Percentiles rank a stretch among this genome's conserved stretches.
Conservation (phyloP, 1,284 basidiomycete genomes). For the Leucoagaricus sp. region DNA sequence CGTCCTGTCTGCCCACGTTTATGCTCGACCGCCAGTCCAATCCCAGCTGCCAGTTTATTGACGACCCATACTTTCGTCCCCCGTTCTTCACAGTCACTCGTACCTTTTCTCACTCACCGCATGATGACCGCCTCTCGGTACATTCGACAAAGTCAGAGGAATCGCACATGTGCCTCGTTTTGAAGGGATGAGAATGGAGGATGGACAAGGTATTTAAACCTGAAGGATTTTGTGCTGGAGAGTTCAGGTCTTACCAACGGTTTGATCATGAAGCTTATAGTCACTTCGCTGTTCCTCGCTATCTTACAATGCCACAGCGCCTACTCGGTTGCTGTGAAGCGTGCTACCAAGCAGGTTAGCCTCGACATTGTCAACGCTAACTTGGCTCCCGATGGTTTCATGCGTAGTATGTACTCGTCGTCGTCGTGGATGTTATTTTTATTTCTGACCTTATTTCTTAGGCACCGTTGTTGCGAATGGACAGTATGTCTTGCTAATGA, state of each 20-base stretch:
- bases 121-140: neutral
- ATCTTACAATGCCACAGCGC: constrained; percentile 20
- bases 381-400: constrained; percentile 30
- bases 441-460: neutral
- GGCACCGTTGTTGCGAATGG: constrained; percentile 3
- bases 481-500: neutral
- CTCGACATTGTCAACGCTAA: constrained; percentile 28
- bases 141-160: neutral
- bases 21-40: constrained; percentile 16
- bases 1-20: neutral
- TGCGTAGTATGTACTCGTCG: constrained; percentile 10
- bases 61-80: constrained; percentile 4
- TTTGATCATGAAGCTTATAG: constrained; percentile 22
- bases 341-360: constrained; percentile 14
- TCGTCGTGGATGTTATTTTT: neutral
- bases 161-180: constrained; percentile 1
- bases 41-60: constrained; percentile 20
- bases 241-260: constrained; percentile 14
- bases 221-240: neutral
- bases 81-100: neutral
- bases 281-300: constrained; percentile 18
- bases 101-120: constrained; percentile 5
- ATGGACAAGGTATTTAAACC: constrained; percentile 19
- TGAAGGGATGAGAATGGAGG: neutral
- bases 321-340: constrained; percentile 13